Evolutionary conservation across 2,329 filamentous ascomycete species (phyloP), one percentile per base, ranked within the genome.

Genomic region (Sarocladium strictum): DNA sequence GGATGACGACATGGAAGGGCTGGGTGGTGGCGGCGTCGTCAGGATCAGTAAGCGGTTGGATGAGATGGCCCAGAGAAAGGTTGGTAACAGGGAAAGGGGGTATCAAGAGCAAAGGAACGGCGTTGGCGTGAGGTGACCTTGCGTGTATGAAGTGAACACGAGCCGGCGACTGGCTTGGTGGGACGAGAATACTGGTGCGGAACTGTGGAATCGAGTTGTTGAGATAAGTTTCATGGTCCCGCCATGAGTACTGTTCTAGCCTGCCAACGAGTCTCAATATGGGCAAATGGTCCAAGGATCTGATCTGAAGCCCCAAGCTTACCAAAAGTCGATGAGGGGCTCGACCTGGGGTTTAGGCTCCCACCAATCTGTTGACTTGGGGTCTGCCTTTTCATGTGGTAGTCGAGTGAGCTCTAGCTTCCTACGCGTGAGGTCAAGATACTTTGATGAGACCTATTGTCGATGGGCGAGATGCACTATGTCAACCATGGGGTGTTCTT

Each of bases 181-280:
- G 69, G 49, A 72, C 62, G 1, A 67, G 60, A 55, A 87, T 74
- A 14, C 71, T 72, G 12, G 81, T 85, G 27, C 85, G 79, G 64
- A 79, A 88, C 65, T 88, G 85, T 0, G 84, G 79, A n/a, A 87
- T 69, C 0, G 70, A 67, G 9, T 69, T 63, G 64, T 89, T 88
- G 59, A 86, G 74, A 38, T 68, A 63, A 7, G 74, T 68, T 66
- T 88, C 85, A 54, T 82, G 76, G 2, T 75, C 69, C 50, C 81
- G 76, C 84, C 85, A 89, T 56, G 79, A 79, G 66, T 86, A 87
- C 43, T 78, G 72, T 57, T 87, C 84, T 29, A 86, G 75, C 84
- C 84, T 86, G 59, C 23, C 33, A 29, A n/a, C n/a, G n/a, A n/a
- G n/a, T n/a, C n/a, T 38, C 9, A 24, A 19, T n/a, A 47, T 29